A percentile compares a stretch with the other conserved stretches of the same genome.
These are phyloP conservation scores for Blastobotrys parvus DNA, from an alignment of 805 yeast species.

Conservation along the genomic window DNA sequence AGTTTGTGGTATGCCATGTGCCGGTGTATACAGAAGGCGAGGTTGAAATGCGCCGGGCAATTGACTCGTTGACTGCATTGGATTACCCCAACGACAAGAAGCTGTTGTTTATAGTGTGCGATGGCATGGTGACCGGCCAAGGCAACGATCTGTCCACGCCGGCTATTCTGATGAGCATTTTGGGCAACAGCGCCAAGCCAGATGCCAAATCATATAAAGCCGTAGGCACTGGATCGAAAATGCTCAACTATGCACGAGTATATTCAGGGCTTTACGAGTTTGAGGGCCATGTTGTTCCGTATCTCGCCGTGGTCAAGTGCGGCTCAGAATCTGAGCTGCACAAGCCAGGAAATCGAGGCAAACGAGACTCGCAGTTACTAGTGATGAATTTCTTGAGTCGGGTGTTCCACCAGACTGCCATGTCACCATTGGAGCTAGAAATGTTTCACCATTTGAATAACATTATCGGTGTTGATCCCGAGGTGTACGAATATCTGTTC, in stretches of 20 bases:
- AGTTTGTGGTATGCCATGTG: conserved; percentile 35
- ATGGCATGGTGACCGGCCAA: conserved; percentile 51
- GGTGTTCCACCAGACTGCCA: conserved; percentile 50
- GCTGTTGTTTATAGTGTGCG: conserved; percentile 48
- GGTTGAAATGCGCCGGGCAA: conserved; percentile 44
- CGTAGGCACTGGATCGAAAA: conserved; percentile 50
- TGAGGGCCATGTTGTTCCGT: conserved; percentile 47
- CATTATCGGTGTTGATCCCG: conserved; percentile 53
- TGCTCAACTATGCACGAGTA: conserved; percentile 53
- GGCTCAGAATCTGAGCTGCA: conserved; percentile 47
- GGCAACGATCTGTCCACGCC: conserved; percentile 54
- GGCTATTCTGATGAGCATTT: conserved; percentile 39
- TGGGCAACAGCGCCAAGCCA: conserved; percentile 38
- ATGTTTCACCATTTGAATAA: conserved; percentile 46
- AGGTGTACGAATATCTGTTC: conserved; percentile 45
- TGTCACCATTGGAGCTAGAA: conserved; percentile 51
- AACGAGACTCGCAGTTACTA: conserved; percentile 54
- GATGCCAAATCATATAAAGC: conserved; percentile 48
- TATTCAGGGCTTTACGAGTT: conserved; percentile 54
- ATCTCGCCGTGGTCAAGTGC: conserved; percentile 45
- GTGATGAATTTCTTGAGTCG: conserved; percentile 51
- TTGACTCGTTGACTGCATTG: conserved; percentile 49
- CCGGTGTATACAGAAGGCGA: conserved; percentile 51
- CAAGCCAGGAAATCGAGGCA: conserved; percentile 55
- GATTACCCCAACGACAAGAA: conserved; percentile 51